A percentile compares a stretch with the other conserved stretches of the same genome.
These are phyloP conservation scores for Piloderma croceum DNA, from an alignment of 768 basidiomycete species.

Conservation along the genomic window DNA sequence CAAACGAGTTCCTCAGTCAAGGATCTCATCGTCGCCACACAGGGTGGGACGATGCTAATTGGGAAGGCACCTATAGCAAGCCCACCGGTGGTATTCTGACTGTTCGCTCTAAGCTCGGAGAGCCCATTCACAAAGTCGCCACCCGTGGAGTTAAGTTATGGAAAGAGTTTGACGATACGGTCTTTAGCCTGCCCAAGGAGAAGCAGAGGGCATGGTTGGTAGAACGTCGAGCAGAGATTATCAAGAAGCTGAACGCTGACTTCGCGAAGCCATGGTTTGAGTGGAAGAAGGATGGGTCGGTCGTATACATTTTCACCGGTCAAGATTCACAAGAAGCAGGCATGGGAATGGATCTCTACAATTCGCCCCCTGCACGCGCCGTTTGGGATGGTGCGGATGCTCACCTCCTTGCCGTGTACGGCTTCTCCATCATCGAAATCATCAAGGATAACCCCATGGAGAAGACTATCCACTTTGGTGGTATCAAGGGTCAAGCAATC, in stretches of 20 bases:
- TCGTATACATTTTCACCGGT: conserved; percentile 96
- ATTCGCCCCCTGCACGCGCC: conserved; percentile 88
- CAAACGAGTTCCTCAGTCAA: too few relatives aligned
- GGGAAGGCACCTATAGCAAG: too few relatives aligned
- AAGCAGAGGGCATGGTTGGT: conserved; percentile 65
- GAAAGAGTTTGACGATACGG: conserved; percentile 77
- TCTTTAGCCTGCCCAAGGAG: too few relatives aligned
- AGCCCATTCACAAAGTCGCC: conserved; percentile 79
- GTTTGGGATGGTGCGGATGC: conserved; percentile 97
- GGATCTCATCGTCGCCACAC: too few relatives aligned
- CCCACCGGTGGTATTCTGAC: too few relatives aligned
- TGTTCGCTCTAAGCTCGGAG: conserved; percentile 72
- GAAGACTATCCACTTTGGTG: conserved; percentile 98
- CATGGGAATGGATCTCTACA: conserved; percentile 99
- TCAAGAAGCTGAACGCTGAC: too few relatives aligned
- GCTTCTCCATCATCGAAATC: conserved; percentile 98
- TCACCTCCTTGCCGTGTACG: conserved; percentile 90
- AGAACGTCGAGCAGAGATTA: too few relatives aligned
- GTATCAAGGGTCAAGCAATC: conserved; percentile 97
- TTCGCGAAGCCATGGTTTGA: too few relatives aligned
- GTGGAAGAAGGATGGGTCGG: conserved; percentile 62
- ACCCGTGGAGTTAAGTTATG: conserved; percentile 73
- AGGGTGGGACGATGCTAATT: too few relatives aligned
- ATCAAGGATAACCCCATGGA: conserved; percentile 98
- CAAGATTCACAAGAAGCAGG: conserved; percentile 97